Evolutionary conservation across 257 asterid genomes (phyloP), one percentile per base, ranked within the genome.

Genomic region (Ilex asprella): DNA sequence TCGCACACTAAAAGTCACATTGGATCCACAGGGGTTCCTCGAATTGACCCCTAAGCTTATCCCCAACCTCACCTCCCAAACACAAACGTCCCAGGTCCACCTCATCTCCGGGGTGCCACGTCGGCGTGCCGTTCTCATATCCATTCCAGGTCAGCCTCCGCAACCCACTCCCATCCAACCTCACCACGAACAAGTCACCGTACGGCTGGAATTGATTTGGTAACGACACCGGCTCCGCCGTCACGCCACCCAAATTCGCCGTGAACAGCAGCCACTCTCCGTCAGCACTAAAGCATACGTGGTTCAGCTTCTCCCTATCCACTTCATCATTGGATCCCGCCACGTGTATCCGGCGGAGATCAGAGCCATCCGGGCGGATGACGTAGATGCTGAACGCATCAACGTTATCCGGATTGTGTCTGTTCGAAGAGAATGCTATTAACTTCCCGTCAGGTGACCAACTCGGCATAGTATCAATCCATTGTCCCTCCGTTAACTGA

Each of bases 401-500:
- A 29, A 29, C 63, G n/a, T 77, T 70, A 3, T 70, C 77, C 0
- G 89, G 86, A 14, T 73, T 77, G 65, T 88, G 95, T 57, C 92
- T 73, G 61, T 81, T 91, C 0, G 98, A 91, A 8, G 98, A 91
- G 67, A 91, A 88, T 2, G 95, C 95, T 30, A 91, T 88, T 12
- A 75, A 16, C 29, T 82, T 68, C 63, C 96, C 96, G 16, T 86
- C 86, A 0, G 96, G 92, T 11, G 96, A 84, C 95, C 98, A 91
- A 76, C 82, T 79, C 6, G 98, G 95, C 96, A 91, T 88, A 3
- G 98, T 91, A 47, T 91, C 98, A 7, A 82, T 88, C 95, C 94
- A 88, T 11, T 87, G 75, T 2, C 98, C 98, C 0, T 84, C 67
- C 0, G 96, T 91, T 67, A 91, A 59, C 41, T 54, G 88, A 10